These are phyloP conservation scores for Mycena rebaudengoi DNA, from an alignment of 768 basidiomycete genomes.

Conservation along the genomic window DNA sequence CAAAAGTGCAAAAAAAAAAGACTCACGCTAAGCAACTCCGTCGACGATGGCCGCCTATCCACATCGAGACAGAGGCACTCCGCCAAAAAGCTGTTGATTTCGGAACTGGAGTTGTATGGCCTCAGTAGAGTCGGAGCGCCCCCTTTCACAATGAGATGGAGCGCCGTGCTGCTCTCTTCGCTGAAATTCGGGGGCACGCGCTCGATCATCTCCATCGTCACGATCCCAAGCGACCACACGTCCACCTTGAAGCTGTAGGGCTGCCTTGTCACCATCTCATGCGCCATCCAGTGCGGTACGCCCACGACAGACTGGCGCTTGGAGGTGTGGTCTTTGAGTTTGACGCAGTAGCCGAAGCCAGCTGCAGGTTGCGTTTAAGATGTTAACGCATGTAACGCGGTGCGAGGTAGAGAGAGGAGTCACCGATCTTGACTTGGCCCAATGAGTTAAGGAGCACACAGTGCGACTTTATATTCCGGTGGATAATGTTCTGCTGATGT, in stretches of 20 bases:
- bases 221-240: conserved; percentile 96
- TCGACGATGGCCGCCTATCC: conserved; percentile 88
- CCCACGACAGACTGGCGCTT: conserved; percentile 99
- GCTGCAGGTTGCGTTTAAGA: conserved; percentile 54
- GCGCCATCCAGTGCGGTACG: conserved; percentile 99
- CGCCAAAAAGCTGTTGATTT: conserved; percentile 95
- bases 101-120: conserved; percentile 89
- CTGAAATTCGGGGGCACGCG: conserved; percentile 96
- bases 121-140: conserved; percentile 98
- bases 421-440: conserved; percentile 97
- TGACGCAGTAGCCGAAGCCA: conserved; percentile 97
- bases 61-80: conserved; percentile 99
- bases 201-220: conserved; percentile 99
- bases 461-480: conserved; percentile 97
- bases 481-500: conserved; percentile 94
- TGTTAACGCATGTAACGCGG: neutral
- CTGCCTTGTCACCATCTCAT: conserved; percentile 97
- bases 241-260: conserved; percentile 97
- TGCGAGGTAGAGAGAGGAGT: conserved; percentile 41
- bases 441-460: conserved; percentile 93
- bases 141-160: conserved; percentile 97
- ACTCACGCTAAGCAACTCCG: conserved; percentile 83
- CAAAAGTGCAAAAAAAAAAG: neutral
- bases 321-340: conserved; percentile 94
- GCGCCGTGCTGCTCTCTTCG: conserved; percentile 92